Evolutionary conservation across 139 green algal species (phyloP).

Genomic region (Mesotaenium endlicherianum): DNA sequence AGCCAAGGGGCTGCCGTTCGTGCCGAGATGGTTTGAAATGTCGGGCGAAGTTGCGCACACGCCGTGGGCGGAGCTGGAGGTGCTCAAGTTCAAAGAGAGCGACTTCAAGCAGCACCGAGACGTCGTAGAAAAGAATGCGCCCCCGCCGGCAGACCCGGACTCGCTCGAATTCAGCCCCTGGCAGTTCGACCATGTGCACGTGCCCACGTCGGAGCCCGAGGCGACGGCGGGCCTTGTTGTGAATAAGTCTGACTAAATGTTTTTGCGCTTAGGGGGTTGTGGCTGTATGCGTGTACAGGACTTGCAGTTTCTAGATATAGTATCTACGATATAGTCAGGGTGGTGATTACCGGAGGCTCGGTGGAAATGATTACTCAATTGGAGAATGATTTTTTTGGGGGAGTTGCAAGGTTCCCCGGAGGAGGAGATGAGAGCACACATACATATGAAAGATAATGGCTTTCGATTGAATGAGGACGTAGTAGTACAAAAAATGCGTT

Average conservation of each 20-base stretch:
- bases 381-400: no score
- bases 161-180: slow-evolving; percentile 19
- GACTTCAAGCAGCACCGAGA: slow-evolving; percentile 7
- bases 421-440: no score
- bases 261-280: background rate
- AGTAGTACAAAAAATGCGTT: no score
- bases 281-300: no score
- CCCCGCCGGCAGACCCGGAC: background rate
- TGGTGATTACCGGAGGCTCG: no score
- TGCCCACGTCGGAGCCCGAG: background rate
- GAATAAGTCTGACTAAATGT: background rate
- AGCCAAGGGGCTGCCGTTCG: background rate
- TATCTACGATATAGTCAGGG: no score
- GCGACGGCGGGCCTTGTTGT: background rate
- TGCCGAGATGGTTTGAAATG: slow-evolving; percentile 28
- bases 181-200: slow-evolving; percentile 19
- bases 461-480: no score
- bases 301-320: no score
- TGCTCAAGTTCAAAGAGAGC: slow-evolving; percentile 13
- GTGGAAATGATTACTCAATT: no score
- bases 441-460: no score
- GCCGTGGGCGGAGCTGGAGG: slow-evolving; percentile 24
- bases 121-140: background rate
- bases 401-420: no score
- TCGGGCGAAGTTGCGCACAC: slow-evolving; percentile 26